Conservation (phyloP, 2,329 filamentous ascomycete species). For the Neophaeococcomyces mojaviensis region DNA sequence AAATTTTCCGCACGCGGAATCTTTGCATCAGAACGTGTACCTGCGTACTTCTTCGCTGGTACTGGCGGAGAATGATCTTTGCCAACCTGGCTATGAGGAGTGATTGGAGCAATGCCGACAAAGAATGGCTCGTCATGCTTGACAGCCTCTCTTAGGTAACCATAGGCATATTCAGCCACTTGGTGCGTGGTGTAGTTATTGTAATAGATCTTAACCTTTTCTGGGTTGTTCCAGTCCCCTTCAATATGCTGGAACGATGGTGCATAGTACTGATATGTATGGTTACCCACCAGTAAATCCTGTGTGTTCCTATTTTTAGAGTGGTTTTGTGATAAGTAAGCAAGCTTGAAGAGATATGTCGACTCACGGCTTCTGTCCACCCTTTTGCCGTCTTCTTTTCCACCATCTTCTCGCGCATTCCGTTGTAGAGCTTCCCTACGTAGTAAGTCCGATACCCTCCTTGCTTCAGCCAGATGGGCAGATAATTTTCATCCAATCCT, state of each 20-base stretch:
- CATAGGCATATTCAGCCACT: conserved; percentile 48
- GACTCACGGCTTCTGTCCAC: too few species aligned
- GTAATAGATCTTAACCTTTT: too few species aligned
- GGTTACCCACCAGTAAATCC: too few species aligned
- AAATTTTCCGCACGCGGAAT: conserved; percentile 20
- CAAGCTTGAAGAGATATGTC: too few species aligned
- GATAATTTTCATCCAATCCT: conserved; percentile 59
- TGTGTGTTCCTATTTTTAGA: too few species aligned
- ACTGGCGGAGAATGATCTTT: conserved; percentile 8
- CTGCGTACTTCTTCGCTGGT: background rate
- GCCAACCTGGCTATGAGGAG: conserved; percentile 51
- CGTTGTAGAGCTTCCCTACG: conserved; percentile 59
- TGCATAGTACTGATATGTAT: too few species aligned
- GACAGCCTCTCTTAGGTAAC: conserved; percentile 53
- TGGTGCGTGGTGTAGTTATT: too few species aligned
- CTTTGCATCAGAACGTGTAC: background rate
- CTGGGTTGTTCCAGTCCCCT: too few species aligned
- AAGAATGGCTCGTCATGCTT: conserved; percentile 54
- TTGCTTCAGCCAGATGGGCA: conserved; percentile 63
- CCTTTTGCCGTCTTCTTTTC: too few species aligned
- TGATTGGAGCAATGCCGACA: conserved; percentile 56
- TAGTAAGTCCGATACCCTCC: conserved; percentile 66
- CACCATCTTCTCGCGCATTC: too few species aligned
- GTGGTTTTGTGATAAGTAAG: too few species aligned
- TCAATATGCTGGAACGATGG: too few species aligned